These are phyloP conservation scores for Hordeum vulgare DNA, from an alignment of 176 grass and related monocot genomes.

Conservation along the genomic window MorexV3_pseudomolecules_assembly NC_058522.1:352214093-352214592, in stretches of 20 bases:
- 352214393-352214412: neutral
- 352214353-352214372: neutral
- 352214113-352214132: neutral
- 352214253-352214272: slow-evolving; percentile 35
- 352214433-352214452: neutral
- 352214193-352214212: neutral
- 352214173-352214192: neutral
- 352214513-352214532: too few species aligned
- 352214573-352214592: too few species aligned
- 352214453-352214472: too few species aligned
- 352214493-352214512: too few species aligned
- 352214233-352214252: slow-evolving; percentile 50
- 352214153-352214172: neutral
- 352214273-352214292: slow-evolving; percentile 48
- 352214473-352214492: too few species aligned
- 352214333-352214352: neutral
- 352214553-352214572: too few species aligned
- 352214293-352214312: slow-evolving; percentile 50
- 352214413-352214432: neutral
- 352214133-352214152: neutral
- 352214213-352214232: neutral
- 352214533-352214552: too few species aligned
- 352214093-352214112: neutral
- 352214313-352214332: slow-evolving; percentile 54
- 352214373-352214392: neutral